These are phyloP conservation scores for Apiospora hydei DNA, from an alignment of 2,329 filamentous ascomycete genomes.

Conservation along the genomic window DNA sequence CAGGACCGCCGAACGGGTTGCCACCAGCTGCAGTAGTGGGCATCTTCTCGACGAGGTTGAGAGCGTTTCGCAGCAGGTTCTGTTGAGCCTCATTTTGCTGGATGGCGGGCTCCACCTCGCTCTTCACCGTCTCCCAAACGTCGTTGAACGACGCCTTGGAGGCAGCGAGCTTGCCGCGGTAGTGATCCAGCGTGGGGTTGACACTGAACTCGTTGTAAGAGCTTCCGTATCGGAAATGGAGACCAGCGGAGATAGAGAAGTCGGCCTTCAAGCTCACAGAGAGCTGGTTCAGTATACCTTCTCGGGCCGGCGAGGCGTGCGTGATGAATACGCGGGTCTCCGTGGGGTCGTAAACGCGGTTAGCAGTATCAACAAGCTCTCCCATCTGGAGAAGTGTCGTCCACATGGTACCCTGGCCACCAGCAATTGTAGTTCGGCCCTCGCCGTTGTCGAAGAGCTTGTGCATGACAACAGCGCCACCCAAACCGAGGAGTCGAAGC, in stretches of 20 bases:
- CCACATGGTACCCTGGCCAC: constrained; percentile 99
- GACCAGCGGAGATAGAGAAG: constrained; percentile 95
- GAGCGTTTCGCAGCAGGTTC: constrained; percentile 86
- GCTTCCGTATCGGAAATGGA: constrained; percentile 98
- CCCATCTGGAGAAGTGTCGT: constrained; percentile 98
- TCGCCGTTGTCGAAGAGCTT: constrained; percentile 99
- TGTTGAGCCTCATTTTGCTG: constrained; percentile 93
- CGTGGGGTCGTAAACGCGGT: constrained; percentile 96
- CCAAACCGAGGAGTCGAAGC: constrained; percentile 89
- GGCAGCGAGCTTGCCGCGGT: constrained; percentile 95
- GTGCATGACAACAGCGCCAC: constrained; percentile 98
- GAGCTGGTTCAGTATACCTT: constrained; percentile 96
- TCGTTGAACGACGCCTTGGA: constrained; percentile 99
- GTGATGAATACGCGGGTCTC: constrained; percentile 97
- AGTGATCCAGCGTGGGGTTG: constrained; percentile 97
- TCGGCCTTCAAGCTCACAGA: constrained; percentile 97
- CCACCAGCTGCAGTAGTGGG: constrained; percentile 92
- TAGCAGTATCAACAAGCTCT: constrained; percentile 95
- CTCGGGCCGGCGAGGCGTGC: constrained; percentile 93
- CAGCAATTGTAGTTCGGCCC: constrained; percentile 95
- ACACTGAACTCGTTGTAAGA: constrained; percentile 99
- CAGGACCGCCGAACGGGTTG: constrained; percentile 92
- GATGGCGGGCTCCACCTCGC: constrained; percentile 94
- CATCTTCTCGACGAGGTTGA: constrained; percentile 98
- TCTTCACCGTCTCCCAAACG: constrained; percentile 98